phyloP scores from a whole-genome alignment of 495 filamentous ascomycete species.

The Darksidea phi region DNA sequence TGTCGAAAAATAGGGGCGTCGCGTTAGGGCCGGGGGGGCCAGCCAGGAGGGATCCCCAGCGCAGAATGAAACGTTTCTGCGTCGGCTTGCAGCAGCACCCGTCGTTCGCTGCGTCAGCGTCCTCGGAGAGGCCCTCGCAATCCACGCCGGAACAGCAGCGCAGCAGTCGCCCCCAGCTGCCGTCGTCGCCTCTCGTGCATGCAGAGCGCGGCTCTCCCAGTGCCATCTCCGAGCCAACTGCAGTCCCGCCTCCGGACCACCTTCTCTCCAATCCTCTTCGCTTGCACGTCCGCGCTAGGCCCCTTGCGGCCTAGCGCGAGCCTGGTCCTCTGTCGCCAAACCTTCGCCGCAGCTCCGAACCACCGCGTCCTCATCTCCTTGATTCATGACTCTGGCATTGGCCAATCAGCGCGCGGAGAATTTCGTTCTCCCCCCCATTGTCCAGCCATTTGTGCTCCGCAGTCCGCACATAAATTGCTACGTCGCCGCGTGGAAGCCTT shows the following conservation, averaged over 20 bases:
- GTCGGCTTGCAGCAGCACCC: background rate
- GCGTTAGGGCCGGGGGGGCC: conserved; percentile 8
- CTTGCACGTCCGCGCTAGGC: background rate
- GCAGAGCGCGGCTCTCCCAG: no score
- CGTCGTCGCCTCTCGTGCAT: no score
- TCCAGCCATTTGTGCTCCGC: no score
- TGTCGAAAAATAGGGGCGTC: conserved; percentile 26
- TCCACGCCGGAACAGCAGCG: no score
- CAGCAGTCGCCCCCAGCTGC: no score
- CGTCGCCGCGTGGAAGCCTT: no score
- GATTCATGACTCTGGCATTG: conserved; percentile 16
- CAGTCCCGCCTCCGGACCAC: background rate
- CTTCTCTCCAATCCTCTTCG: background rate
- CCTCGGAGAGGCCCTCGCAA: no score
- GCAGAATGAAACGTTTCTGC: conserved; percentile 20
- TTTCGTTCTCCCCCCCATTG: background rate
- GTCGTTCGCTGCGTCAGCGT: no score
- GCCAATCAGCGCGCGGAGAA: background rate
- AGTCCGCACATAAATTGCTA: no score
- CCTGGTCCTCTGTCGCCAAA: conserved; percentile 7
- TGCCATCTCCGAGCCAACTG: background rate
- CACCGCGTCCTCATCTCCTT: conserved; percentile 32
- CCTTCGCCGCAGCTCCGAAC: conserved; percentile 11
- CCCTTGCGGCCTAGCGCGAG: conserved; percentile 2
- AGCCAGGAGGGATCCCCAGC: conserved; percentile 10